Conservation (phyloP, 2,329 filamentous ascomycete genomes). For the Golovinomyces cichoracearum region DNA sequence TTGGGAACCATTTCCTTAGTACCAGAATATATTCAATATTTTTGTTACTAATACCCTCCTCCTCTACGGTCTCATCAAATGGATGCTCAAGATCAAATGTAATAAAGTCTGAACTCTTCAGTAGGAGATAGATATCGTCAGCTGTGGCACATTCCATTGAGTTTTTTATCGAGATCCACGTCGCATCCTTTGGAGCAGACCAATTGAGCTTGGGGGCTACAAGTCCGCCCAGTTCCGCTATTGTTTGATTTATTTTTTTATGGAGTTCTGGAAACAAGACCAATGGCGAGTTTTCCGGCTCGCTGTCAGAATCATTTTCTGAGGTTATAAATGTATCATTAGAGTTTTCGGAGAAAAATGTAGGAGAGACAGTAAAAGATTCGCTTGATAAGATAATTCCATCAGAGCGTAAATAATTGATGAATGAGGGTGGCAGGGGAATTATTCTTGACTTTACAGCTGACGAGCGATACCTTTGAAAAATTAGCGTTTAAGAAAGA, state of each 20-base stretch:
- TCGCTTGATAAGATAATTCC: constrained; percentile 66
- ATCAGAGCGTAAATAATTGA: constrained; percentile 72
- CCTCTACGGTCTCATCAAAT: constrained; percentile 43
- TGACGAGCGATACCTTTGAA: constrained; percentile 41
- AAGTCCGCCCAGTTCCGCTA: constrained; percentile 56
- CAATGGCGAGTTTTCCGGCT: constrained; percentile 13
- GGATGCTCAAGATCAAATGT: constrained; percentile 85
- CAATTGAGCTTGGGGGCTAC: constrained; percentile 91
- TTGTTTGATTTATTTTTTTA: constrained; percentile 46
- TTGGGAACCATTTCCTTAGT: constrained; percentile 62
- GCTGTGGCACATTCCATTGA: constrained; percentile 71
- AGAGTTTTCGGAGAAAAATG: constrained; percentile 9
- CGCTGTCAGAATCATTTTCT: constrained; percentile 28
- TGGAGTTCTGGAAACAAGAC: constrained; percentile 42
- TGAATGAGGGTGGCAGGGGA: constrained; percentile 45
- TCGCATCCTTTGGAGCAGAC: constrained; percentile 88
- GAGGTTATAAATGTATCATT: constrained; percentile 25
- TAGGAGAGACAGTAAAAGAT: constrained; percentile 11
- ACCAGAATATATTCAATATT: constrained; percentile 32
- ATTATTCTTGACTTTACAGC: constrained; percentile 74
- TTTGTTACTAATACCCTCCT: constrained; percentile 13
- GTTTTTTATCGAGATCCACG: constrained; percentile 73
- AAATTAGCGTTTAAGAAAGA: constrained; percentile 1
- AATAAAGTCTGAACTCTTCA: constrained; percentile 86
- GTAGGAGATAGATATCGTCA: constrained; percentile 75